Evolutionary conservation across 2,329 filamentous ascomycete species (phyloP), one percentile per base, ranked within the genome.

Genomic region (Talaromyces rugulosus): DNA sequence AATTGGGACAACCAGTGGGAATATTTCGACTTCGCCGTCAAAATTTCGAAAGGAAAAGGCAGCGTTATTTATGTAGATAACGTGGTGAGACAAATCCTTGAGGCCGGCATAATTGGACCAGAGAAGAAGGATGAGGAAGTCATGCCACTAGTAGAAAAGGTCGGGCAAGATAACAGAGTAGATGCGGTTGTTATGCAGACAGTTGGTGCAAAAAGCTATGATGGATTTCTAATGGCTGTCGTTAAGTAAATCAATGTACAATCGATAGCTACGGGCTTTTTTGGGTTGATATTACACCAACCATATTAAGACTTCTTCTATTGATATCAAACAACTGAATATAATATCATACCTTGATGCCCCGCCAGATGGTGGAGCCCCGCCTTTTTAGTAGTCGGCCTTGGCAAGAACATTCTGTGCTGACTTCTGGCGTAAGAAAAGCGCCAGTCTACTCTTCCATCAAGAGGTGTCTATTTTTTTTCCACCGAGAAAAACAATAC

Each of bases 11-110:
- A 81, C 64, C 81, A 83, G 60, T 80, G 75, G 72, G 74, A 75
- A 31, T 83, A 83, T 63, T 82, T 84, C 51, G 74, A 83, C 59
- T 71, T 71, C 65, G 78, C 78, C 2, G 23, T 56, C 18, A 14
- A 28, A 27, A 4, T 56, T 28, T 56, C 33, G n/a, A 74, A 72
- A 0, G 72, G 75, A n/a, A 65, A 67, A 0, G 74, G 77, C 0
- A 78, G 78, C 0, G 74, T 70, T 8, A 73, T 85, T 31, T 78
- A 80, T 50, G 76, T 84, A 2, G 82, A 85, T 68, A 83, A 85
- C 68, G 78, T 83, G 3, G 79, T 84, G 8, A 66, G 74, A 57
- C 71, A 72, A 18, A 56, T 56, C n/a, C 54, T 56, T 33, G 54
- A 56, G 5, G 28, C 16, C 9, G 54, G 54, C 34, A 28, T 56